Evolutionary conservation across 768 basidiomycete genomes (phyloP).

Genomic region (Leccinum uliginosum): DNA sequence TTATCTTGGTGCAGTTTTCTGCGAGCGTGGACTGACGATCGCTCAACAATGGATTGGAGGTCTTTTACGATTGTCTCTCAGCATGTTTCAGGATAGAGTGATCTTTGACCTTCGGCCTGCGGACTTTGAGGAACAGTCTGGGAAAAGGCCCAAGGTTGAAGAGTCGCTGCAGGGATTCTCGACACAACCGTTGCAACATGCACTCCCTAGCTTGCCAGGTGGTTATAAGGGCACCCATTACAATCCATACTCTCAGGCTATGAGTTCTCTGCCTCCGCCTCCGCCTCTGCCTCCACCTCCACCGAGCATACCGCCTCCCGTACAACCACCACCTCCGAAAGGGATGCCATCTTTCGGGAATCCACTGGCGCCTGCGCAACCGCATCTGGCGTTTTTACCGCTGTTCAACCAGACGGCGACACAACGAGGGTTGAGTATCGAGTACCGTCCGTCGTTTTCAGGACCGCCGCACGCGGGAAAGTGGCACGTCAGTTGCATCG

Average conservation of each 20-base stretch:
- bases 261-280: constrained; percentile 10
- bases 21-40: constrained; percentile 46
- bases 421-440: constrained; percentile 59
- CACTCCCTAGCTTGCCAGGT: constrained; percentile 10
- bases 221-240: constrained; percentile 26
- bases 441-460: constrained; percentile 54
- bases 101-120: constrained; percentile 17
- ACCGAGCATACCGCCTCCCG: constrained; percentile 29
- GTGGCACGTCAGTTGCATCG: constrained; percentile 66
- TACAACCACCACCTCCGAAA: constrained; percentile 35
- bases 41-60: constrained; percentile 56
- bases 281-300: constrained; percentile 26
- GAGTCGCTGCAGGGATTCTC: constrained; percentile 31
- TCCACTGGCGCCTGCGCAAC: constrained; percentile 62
- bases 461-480: constrained; percentile 66
- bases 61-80: constrained; percentile 30
- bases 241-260: constrained; percentile 25
- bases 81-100: constrained; percentile 14
- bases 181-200: constrained; percentile 22
- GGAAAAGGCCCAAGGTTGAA: constrained; percentile 29
- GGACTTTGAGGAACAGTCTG: constrained; percentile 26
- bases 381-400: constrained; percentile 59
- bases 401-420: constrained; percentile 71
- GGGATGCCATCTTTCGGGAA: constrained; percentile 38
- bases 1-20: constrained; percentile 63